phyloP scores from a whole-genome alignment of 2,329 filamentous ascomycete species.

The Stenocarpella maydis region DNA sequence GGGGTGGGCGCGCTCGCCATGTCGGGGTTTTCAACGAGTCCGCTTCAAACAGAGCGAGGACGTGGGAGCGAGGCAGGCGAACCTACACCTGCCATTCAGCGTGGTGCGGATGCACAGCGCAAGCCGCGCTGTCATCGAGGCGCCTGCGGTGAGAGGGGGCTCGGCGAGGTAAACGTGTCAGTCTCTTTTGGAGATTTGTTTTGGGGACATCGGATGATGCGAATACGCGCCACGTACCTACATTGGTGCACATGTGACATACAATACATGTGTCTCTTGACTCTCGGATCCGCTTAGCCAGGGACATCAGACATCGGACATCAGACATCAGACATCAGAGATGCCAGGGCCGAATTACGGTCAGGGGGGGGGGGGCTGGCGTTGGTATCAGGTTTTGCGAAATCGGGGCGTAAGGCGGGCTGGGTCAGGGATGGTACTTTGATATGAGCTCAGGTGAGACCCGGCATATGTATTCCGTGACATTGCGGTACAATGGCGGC shows the following conservation, averaged over 20 bases:
- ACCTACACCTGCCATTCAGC: not conserved
- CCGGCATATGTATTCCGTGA: conserved; percentile 13
- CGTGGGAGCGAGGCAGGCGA: no score
- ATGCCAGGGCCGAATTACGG: not conserved
- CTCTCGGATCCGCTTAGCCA: conserved; percentile 27
- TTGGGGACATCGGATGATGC: conserved; percentile 3
- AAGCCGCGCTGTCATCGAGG: conserved; percentile 3
- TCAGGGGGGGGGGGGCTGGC: not conserved
- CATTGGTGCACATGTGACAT: no score
- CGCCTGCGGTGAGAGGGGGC: not conserved
- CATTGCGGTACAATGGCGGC: not conserved
- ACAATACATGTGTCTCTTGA: not conserved
- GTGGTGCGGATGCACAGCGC: not conserved
- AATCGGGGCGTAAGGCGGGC: not conserved
- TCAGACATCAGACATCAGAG: not conserved
- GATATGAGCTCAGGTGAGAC: conserved; percentile 9
- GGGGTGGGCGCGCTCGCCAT: not conserved
- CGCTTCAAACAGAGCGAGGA: no score
- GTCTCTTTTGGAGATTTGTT: not conserved
- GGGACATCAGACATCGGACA: not conserved
- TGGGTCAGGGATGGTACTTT: conserved; percentile 23
- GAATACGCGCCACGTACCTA: not conserved
- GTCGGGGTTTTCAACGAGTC: no score
- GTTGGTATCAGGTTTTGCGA: conserved; percentile 4
- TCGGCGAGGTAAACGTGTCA: not conserved